Evolutionary conservation across 2,329 filamentous ascomycete species (phyloP).

Genomic region (Lachnellula suecica): DNA sequence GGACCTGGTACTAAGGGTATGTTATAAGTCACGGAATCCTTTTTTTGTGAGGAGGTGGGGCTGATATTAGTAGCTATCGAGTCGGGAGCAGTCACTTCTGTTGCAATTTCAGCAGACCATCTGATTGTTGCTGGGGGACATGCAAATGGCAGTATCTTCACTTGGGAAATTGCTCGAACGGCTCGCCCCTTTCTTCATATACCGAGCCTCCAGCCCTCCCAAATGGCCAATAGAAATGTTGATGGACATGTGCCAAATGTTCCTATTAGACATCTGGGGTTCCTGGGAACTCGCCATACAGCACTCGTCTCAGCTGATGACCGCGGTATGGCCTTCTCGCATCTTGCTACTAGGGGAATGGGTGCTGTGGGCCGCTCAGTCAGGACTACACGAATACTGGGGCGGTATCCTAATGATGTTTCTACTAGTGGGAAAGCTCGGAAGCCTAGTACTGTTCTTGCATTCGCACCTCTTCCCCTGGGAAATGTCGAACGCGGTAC

Average conservation of each 20-base stretch:
- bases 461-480: slow-evolving; percentile 84
- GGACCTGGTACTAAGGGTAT: slow-evolving; percentile 91
- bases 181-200: slow-evolving; percentile 88
- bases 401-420: slow-evolving; percentile 78
- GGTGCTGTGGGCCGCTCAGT: slow-evolving; percentile 82
- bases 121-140: slow-evolving; percentile 89
- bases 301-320: slow-evolving; percentile 94
- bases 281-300: slow-evolving; percentile 89
- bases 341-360: slow-evolving; percentile 87
- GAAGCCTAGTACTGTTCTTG: slow-evolving; percentile 92
- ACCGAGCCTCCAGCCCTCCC: slow-evolving; percentile 67
- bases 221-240: slow-evolving; percentile 61
- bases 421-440: slow-evolving; percentile 61
- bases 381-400: slow-evolving; percentile 86
- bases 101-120: slow-evolving; percentile 92
- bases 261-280: slow-evolving; percentile 86
- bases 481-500: slow-evolving; percentile 92
- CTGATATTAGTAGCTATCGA: slow-evolving; percentile 69
- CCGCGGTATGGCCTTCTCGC: slow-evolving; percentile 95
- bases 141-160: slow-evolving; percentile 88
- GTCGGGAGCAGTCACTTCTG: slow-evolving; percentile 80
- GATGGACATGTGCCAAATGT: slow-evolving; percentile 83
- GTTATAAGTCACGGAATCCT: slow-evolving; percentile 29
- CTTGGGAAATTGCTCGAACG: slow-evolving; percentile 87
- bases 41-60: slow-evolving; percentile 5